Conservation (phyloP, 192 early-diverging fungal genomes). For the Spinellus fusiger region DNA sequence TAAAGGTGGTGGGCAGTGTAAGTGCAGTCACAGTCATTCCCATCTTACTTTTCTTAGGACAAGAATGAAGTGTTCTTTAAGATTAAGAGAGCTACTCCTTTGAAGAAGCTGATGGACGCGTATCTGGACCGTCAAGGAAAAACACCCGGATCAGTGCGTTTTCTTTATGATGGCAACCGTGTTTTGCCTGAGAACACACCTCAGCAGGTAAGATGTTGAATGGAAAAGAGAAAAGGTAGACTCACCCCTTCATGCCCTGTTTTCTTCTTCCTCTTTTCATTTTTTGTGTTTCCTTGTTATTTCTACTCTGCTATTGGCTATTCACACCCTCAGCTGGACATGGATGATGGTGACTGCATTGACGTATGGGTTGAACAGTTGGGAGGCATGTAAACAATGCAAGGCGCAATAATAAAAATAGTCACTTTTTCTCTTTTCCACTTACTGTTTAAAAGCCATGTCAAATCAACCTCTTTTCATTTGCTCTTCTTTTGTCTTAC, state of each 20-base stretch:
- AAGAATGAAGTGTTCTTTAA: slow-evolving; percentile 86
- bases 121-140: slow-evolving; percentile 87
- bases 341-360: slow-evolving; percentile 95
- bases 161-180: slow-evolving; percentile 87
- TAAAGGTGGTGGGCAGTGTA: slow-evolving; percentile 87
- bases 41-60: slow-evolving; percentile 44
- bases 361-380: slow-evolving; percentile 93
- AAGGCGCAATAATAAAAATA: not conserved
- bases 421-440: not conserved
- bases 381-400: no score
- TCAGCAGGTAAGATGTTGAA: slow-evolving; percentile 54
- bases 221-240: not conserved
- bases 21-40: slow-evolving; percentile 21
- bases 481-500: not conserved
- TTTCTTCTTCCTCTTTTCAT: not conserved
- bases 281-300: not conserved
- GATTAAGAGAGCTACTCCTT: slow-evolving; percentile 88
- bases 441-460: not conserved
- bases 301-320: not conserved
- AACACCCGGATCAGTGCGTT: slow-evolving; percentile 72
- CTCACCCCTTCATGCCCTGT: not conserved
- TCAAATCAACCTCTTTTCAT: not conserved
- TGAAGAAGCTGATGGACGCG: slow-evolving; percentile 92
- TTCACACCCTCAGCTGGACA: slow-evolving; percentile 57
- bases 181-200: slow-evolving; percentile 78